Base-by-base conservation (phyloP, 768 basidiomycete species). In the Leccinellum luteum region DNA sequence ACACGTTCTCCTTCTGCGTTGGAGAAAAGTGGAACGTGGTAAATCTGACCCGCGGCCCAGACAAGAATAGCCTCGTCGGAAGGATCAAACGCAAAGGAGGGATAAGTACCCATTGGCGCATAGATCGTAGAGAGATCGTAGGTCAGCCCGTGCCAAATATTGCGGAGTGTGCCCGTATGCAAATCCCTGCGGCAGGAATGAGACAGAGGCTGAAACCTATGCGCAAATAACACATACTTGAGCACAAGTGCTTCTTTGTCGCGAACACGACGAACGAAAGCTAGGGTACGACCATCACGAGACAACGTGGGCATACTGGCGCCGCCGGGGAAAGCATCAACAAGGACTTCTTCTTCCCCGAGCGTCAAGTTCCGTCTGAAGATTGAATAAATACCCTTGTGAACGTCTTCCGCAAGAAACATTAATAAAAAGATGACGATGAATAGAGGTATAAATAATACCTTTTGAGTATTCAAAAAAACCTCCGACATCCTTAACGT, bases 71-170 rank as follows among this genome's bases (percentile, higher is more conserved):
- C 68, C 21, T 63, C 60, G 23, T 68, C 64, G 28, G 59, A 64
- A 7, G 68, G 57, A 57, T 59, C 55, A 65, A 90, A 90, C 9
- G 87, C 78, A 64, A 87, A 90, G 1, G 86, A 85, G 0, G 88
- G 89, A 62, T 90, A 90, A 41, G 88, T 90, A 12, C 87, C 86
- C 86, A 89, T 89, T 0, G 89, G 88, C 14, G 87, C 85, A 9
- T 83, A 88, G 51, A 88, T 76, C 10, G 69, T 67, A 21, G 76
- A 76, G n/a, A 85, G 75, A 66, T 90, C 88, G 63, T 87, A 89
- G 2, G 79, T 85, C 31, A 90, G 75, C 0, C 86, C 88, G 54
- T 88, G 72, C 85, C 85, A 90, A 17, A 84, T 69, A 64, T 89
- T 71, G 61, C 80, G 81, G 38, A 87, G 73, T 3, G 85, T 85